phyloP scores from a whole-genome alignment of 306 rosid species.

The Ammopiptanthus mongolicus region DNA sequence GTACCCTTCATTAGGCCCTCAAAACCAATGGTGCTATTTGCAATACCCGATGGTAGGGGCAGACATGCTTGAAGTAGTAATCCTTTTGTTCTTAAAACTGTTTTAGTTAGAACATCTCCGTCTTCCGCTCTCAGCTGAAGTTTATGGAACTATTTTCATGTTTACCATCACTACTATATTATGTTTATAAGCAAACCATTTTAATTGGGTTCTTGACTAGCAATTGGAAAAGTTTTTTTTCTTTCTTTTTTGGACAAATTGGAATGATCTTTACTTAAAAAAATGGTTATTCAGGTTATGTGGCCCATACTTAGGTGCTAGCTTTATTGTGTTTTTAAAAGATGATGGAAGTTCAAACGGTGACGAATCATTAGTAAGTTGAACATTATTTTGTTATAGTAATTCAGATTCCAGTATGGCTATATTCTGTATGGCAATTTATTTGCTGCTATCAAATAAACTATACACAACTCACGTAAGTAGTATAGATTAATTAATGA shows the following conservation, averaged over 20 bases:
- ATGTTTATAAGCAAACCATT: slow-evolving; percentile 13
- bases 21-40: slow-evolving; percentile 61
- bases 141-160: slow-evolving; percentile 14
- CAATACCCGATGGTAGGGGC: slow-evolving; percentile 91
- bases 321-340: not conserved
- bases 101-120: not conserved
- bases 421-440: not conserved
- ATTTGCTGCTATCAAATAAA: not conserved
- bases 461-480: not conserved
- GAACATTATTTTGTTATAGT: not conserved
- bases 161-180: slow-evolving; percentile 6
- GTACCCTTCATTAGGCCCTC: slow-evolving; percentile 62
- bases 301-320: not conserved
- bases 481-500: too few relatives aligned
- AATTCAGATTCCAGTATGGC: not conserved
- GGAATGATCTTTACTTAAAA: not conserved
- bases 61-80: slow-evolving; percentile 43
- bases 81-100: not conserved
- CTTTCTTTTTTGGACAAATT: not conserved
- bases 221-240: not conserved
- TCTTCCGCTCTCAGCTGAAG: not conserved
- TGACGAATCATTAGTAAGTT: not conserved
- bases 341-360: not conserved
- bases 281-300: not conserved
- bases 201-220: slow-evolving; percentile 3